Base-by-base conservation (phyloP, 352 stramenopile species). In the Pythium chondricola region DNA sequence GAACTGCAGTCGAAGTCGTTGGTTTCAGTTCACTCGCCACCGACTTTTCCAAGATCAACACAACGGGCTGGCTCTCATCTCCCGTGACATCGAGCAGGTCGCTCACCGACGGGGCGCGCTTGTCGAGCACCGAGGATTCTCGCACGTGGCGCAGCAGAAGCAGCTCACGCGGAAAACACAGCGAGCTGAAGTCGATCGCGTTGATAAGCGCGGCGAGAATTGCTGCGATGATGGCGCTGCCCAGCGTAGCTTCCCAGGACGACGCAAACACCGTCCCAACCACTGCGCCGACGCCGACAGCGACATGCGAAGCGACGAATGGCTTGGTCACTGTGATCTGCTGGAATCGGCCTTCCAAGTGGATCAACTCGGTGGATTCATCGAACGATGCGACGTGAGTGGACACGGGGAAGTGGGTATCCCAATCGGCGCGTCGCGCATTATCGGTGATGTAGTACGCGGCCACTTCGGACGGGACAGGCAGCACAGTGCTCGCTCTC, bases 31-130 rank as follows among this genome's bases (percentile, higher is more conserved):
- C 81, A 44, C 78, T 92, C 13, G 63, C 63, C 16, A 92, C 76
- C 17, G 77, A 92, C 46, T 89, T 92, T 45, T 92, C 81, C 17
- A 88, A 52, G 36, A 92, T 84, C 39, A 81, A 63, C 33, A 83
- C 75, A 14, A 88, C 67, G 6, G 74, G 80, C 46, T 81, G 73
- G 0, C 69, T 63, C 39, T 74, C 65, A 10, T 80, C 64, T 14
- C 58, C 69, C 13, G 64, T 68, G 14, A 24, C 39, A 17, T 71
- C 57, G 24, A 63, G 49, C 10, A 62, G 21, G 42, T 91, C 69
- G 13, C 68, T 70, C 22, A 65, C 58, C 3, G 50, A 67, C 26
- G 52, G 52, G 1, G 63, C 63, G 4, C 63, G 64, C 25, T 69
- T 69, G 29, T 79, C 65, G 39, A 70, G 36, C 35, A 63, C 59